These are phyloP conservation scores for Pseudogymnoascus sp. DNA, from an alignment of 2,329 filamentous ascomycete species.

Conservation along the genomic window DNA sequence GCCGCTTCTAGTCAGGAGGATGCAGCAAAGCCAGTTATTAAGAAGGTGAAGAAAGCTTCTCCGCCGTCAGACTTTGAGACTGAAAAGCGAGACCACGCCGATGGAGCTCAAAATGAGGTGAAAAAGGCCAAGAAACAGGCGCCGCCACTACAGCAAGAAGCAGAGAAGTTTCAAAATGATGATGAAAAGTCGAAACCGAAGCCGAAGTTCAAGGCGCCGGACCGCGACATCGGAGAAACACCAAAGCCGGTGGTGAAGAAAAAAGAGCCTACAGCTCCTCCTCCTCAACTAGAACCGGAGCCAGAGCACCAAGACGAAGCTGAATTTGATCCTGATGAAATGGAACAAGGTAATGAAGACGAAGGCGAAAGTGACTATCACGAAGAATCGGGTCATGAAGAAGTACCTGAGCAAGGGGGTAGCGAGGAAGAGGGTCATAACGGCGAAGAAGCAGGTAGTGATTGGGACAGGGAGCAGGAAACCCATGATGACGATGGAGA, in stretches of 20 bases:
- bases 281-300: constrained; percentile 15
- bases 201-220: not conserved
- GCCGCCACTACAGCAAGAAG: not conserved
- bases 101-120: not conserved
- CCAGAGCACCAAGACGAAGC: not conserved
- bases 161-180: not conserved
- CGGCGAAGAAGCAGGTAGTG: not conserved
- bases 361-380: not conserved
- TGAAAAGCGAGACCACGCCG: not conserved
- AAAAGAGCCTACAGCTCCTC: constrained; percentile 12
- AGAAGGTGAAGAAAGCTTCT: not conserved
- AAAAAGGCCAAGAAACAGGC: not conserved
- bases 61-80: not conserved
- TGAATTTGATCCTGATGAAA: not conserved
- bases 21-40: not conserved
- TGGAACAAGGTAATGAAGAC: not conserved
- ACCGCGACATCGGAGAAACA: constrained; percentile 1
- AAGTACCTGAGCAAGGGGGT: not conserved
- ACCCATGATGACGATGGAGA: constrained; percentile 6
- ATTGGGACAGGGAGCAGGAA: constrained; percentile 10
- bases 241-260: constrained; percentile 14
- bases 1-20: not conserved
- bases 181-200: not conserved
- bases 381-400: not conserved
- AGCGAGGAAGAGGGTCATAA: not conserved